A percentile compares a stretch with the other conserved stretches of the same genome.
phyloP scores from a whole-genome alignment of 2,329 filamentous ascomycete species.

The Ophiobolus disseminans region DNA sequence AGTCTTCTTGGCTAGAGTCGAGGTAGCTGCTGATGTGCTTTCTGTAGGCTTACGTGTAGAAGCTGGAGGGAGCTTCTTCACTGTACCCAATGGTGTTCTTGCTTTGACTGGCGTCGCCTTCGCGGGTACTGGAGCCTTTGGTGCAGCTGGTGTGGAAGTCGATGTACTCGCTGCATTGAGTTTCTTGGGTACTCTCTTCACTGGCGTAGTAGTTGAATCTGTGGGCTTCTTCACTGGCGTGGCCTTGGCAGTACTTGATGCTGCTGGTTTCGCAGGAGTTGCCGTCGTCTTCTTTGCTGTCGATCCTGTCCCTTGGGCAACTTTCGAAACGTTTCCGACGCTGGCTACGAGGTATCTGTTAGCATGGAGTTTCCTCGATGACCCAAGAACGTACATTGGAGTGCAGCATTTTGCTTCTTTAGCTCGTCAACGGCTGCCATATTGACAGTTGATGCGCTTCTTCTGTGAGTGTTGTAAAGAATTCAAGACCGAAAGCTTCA shows the following conservation, averaged over 20 bases:
- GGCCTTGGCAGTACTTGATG: constrained; percentile 17
- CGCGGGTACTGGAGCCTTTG: constrained; percentile 15
- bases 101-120: constrained; percentile 17
- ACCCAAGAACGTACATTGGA: constrained; percentile 46
- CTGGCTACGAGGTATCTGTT: constrained; percentile 28
- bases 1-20: constrained; percentile 23
- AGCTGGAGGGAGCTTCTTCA: constrained; percentile 27
- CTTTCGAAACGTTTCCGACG: constrained; percentile 38
- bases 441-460: constrained; percentile 1
- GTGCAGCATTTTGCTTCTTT: constrained; percentile 52
- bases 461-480: background rate
- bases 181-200: constrained; percentile 32
- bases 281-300: constrained; percentile 35
- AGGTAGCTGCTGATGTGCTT: constrained; percentile 30
- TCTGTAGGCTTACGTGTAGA: constrained; percentile 33
- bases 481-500: background rate
- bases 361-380: constrained; percentile 1
- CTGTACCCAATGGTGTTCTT: constrained; percentile 28
- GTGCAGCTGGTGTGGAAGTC: constrained; percentile 7
- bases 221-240: constrained; percentile 24
- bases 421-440: constrained; percentile 49
- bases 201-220: constrained; percentile 26
- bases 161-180: constrained; percentile 16
- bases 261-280: constrained; percentile 24
- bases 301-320: constrained; percentile 27